phyloP scores from a whole-genome alignment of 306 rosid genomes.

The Begonia loranthoides region DNA sequence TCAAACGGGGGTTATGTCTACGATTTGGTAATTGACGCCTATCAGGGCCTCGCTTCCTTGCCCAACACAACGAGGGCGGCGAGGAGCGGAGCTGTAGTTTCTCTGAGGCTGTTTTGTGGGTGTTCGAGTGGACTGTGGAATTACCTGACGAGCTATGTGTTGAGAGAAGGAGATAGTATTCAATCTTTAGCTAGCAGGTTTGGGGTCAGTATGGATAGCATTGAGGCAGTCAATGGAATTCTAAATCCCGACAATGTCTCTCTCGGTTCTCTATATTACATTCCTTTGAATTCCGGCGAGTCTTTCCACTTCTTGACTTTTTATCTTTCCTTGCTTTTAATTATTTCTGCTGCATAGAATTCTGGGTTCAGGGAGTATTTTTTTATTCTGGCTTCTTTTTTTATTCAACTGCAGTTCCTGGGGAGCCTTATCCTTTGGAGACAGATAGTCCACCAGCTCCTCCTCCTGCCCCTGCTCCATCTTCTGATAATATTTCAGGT shows the following conservation, averaged over 20 bases:
- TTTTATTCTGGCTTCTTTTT: slow-evolving; percentile 8
- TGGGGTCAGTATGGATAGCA: slow-evolving; percentile 93
- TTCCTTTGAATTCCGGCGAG: slow-evolving; percentile 88
- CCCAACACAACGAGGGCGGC: slow-evolving; percentile 57
- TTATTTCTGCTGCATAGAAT: background rate
- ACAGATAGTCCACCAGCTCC: slow-evolving; percentile 41
- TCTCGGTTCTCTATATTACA: slow-evolving; percentile 68
- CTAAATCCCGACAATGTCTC: slow-evolving; percentile 71
- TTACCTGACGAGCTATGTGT: slow-evolving; percentile 76
- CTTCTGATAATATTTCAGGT: slow-evolving; percentile 41
- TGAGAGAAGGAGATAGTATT: slow-evolving; percentile 77
- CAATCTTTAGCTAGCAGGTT: slow-evolving; percentile 79
- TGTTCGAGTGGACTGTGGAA: slow-evolving; percentile 90
- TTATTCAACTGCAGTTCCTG: slow-evolving; percentile 56
- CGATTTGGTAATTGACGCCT: slow-evolving; percentile 58
- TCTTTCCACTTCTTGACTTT: slow-evolving; percentile 1
- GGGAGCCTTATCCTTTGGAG: slow-evolving; percentile 68
- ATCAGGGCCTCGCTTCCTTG: slow-evolving; percentile 54
- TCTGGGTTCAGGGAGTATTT: slow-evolving; percentile 8
- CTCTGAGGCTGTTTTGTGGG: slow-evolving; percentile 76
- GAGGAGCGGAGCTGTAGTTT: slow-evolving; percentile 55
- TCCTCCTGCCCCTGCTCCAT: slow-evolving; percentile 49
- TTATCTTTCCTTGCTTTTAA: background rate
- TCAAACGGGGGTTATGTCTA: slow-evolving; percentile 49
- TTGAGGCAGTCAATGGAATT: slow-evolving; percentile 71